Evolutionary conservation across 345 rosid species (phyloP), one percentile per base, ranked within the genome.

Genomic region (Citrus cavaleriei): DNA sequence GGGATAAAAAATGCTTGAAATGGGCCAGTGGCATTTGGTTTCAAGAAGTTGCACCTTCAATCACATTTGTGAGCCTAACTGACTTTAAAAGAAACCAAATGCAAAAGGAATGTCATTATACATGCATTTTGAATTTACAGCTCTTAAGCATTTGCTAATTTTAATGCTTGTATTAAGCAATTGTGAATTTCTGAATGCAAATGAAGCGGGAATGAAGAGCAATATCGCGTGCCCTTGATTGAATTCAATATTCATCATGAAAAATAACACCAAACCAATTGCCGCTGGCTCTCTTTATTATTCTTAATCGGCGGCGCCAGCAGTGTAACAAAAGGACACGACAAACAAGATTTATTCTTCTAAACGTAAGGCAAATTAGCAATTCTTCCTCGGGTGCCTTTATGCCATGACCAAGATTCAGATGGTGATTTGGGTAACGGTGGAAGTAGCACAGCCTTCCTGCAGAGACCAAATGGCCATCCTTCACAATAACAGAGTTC

Each of bases 401-500:
- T 96, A 67, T 84, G 86, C 99, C 98, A 94, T 1, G 89, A 85
- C 98, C 98, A 94, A 19, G 99, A 90, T 75, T 94, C 95, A 3
- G 98, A 84, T 9, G 99, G 99, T 21, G 95, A 92, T 77, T 93
- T 93, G 10, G 98, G 98, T 76, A 96, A 84, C 4, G 98, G 98
- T 16, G 98, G 99, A 81, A 94, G 98, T 64, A 92, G 75, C 67
- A 85, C 78, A 4, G 88, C 90, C 83, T 88, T 96, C 89, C 95
- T 84, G 89, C 95, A 91, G 0, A 93, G 86, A 28, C 99, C 98
- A 46, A 96, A 93, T 0, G 97, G 99, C 99, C 97, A 93, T 35
- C 99, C 98, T 77, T 93, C 89, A 27, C 95, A 91, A 57, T 89
- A 90, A 62, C 95, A 91, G 7, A 95, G 74, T 80, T 93, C 92